Base-by-base conservation (phyloP, 768 basidiomycete genomes). In the Pleurotus salmoneostramineus region DNA sequence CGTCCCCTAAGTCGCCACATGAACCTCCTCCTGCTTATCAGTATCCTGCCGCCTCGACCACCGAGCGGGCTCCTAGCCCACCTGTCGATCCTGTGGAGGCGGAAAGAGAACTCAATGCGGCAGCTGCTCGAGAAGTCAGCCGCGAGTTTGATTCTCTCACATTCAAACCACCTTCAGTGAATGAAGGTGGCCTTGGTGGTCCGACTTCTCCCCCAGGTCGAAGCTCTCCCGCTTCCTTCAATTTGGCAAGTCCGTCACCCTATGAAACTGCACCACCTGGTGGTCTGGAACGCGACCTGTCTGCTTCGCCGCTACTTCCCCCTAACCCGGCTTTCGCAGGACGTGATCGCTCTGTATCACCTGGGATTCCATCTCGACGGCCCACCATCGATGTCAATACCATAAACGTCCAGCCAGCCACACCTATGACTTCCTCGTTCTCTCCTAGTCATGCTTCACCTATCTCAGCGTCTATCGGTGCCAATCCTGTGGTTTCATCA, bases 71-170 rank as follows among this genome's bases (percentile, higher is more conserved):
- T 3, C 75, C 79, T 15, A 74, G 80, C 0, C 76, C 79, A 5
- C 31, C 69, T 10, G 51, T 75, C 31, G 71, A 71, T 35, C 60
- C 71, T 12, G 72, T 78, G 34, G 75, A 79, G 6, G 80, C 85
- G 8, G 85, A 87, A 61, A 72, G 68, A 3, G 75, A 74, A n/a
- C 75, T 82, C 32, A 83, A 86, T 62, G 83, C 81, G 1, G 89
- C 88, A 14, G 88, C 85, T 31, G 87, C 87, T 4, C 78, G 83
- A 14, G 88, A 88, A 66, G 77, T 91, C 1, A 80, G 80, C 10
- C 78, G 82, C 10, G 89, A 89, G 64, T 63, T 89, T 50, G 84
- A 88, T 57, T 75, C 82, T 15, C 69, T 89, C 14, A 76, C 73
- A 57, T 65, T 69, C 40, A 69, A 63, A 37, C 68, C 71, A 12